Conservation (phyloP, 2,329 filamentous ascomycete species). For the Annulohypoxylon truncatum region DNA sequence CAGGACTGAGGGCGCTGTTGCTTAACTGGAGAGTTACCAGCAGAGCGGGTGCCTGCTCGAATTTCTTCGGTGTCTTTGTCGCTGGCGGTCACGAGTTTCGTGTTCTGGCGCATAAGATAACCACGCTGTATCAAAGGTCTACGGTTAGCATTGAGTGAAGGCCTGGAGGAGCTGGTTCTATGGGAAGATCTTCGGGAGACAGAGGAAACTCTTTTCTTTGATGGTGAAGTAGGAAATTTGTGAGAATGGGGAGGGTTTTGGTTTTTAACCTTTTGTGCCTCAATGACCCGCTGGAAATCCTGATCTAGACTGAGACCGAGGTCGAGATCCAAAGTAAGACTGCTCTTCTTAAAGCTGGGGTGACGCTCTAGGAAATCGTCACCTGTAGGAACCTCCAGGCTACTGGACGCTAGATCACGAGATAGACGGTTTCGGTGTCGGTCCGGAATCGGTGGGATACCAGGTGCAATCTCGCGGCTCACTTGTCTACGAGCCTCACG, state of each 20-base stretch:
- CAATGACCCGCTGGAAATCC: constrained; percentile 95
- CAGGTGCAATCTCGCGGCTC: constrained; percentile 74
- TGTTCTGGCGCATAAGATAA: constrained; percentile 98
- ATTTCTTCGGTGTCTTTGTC: constrained; percentile 73
- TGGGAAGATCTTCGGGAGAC: constrained; percentile 40
- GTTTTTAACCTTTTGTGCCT: constrained; percentile 92
- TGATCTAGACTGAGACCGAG: constrained; percentile 87
- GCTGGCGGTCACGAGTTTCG: constrained; percentile 94
- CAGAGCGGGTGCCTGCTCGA: constrained; percentile 66
- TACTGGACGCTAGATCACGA: constrained; percentile 57
- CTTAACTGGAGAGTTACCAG: constrained; percentile 77
- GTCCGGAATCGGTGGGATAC: constrained; percentile 70
- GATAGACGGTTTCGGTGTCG: constrained; percentile 68
- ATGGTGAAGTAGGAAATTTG: constrained; percentile 41
- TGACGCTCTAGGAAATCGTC: constrained; percentile 68
- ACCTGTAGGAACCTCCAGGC: constrained; percentile 49
- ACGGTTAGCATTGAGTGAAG: constrained; percentile 70
- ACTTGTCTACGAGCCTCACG: constrained; percentile 86
- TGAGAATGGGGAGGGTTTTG: constrained; percentile 47
- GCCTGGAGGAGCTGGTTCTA: constrained; percentile 36
- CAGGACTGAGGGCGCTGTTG: constrained; percentile 88
- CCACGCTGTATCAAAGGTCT: constrained; percentile 82
- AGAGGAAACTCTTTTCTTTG: constrained; percentile 61
- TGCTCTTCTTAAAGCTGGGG: constrained; percentile 82
- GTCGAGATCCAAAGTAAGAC: constrained; percentile 84